Evolutionary conservation across 2,329 filamentous ascomycete species (phyloP).

Genomic region (Sarocladium brachiariae): DNA sequence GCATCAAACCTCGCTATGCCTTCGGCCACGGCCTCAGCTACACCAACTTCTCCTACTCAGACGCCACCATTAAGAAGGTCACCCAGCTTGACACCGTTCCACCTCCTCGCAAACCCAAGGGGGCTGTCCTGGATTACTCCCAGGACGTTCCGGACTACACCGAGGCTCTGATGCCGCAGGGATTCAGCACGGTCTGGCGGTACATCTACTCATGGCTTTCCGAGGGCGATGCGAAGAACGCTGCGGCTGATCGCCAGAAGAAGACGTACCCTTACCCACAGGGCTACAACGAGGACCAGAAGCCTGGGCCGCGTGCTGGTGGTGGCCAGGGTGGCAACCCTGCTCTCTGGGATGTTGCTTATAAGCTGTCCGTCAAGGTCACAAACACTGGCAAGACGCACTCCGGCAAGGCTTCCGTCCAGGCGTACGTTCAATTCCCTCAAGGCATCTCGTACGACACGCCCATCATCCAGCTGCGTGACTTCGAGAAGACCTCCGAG

Average conservation of each 20-base stretch:
- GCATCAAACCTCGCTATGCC: constrained; percentile 69
- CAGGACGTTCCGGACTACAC: constrained; percentile 43
- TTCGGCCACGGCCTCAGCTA: constrained; percentile 86
- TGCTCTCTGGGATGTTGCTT: constrained; percentile 48
- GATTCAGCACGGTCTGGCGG: constrained; percentile 53
- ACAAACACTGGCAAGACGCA: constrained; percentile 42
- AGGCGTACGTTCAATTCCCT: constrained; percentile 40
- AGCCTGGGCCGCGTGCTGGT: constrained; percentile 48
- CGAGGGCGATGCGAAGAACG: constrained; percentile 30
- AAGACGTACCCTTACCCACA: constrained; percentile 47
- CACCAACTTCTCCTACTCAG: constrained; percentile 59
- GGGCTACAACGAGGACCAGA: constrained; percentile 52
- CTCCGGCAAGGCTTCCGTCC: constrained; percentile 38
- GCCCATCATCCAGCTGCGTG: constrained; percentile 59
- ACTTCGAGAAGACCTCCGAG: constrained; percentile 60
- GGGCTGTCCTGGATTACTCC: constrained; percentile 39
- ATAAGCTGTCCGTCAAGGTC: constrained; percentile 38
- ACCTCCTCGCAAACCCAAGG: constrained; percentile 25
- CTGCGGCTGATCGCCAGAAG: constrained; percentile 26
- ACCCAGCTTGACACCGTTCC: constrained; percentile 35
- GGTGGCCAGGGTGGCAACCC: constrained; percentile 66
- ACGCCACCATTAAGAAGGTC: constrained; percentile 39
- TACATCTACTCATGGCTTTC: constrained; percentile 65
- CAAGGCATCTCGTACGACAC: constrained; percentile 45
- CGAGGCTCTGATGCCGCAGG: constrained; percentile 51